Evolutionary conservation across 805 yeast species (phyloP).

Genomic region (Priceomyces carsonii): DNA sequence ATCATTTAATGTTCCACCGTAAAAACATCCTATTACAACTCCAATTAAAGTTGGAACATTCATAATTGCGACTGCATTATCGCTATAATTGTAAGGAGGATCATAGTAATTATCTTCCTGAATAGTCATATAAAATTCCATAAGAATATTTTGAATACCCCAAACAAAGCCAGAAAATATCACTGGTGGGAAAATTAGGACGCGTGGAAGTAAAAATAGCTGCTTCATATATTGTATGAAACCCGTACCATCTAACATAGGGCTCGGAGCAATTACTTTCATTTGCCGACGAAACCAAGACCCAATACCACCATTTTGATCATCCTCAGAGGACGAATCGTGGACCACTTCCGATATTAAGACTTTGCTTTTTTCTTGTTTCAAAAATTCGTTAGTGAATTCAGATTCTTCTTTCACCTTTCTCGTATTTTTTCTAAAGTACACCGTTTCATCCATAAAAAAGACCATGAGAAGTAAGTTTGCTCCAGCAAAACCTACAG

Average conservation of each 20-base stretch:
- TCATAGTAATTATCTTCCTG: constrained; percentile 37
- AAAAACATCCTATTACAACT: constrained; percentile 38
- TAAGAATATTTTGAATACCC: constrained; percentile 41
- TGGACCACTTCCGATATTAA: constrained; percentile 2
- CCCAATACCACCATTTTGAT: constrained; percentile 36
- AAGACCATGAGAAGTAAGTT: constrained; percentile 40
- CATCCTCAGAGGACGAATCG: constrained; percentile 36
- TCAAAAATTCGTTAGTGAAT: neutral
- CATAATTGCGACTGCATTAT: constrained; percentile 40
- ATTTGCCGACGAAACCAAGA: constrained; percentile 32
- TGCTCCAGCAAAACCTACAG: constrained; percentile 46
- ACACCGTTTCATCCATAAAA: constrained; percentile 53
- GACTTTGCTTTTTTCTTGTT: constrained; percentile 6
- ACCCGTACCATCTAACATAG: constrained; percentile 38
- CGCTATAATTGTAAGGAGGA: constrained; percentile 34
- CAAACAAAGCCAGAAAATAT: constrained; percentile 38
- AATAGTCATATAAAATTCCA: constrained; percentile 40
- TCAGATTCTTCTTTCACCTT: constrained; percentile 10
- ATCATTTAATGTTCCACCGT: constrained; percentile 36
- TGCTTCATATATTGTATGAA: constrained; percentile 42
- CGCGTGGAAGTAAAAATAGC: constrained; percentile 30
- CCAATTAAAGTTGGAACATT: constrained; percentile 42
- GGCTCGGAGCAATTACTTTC: constrained; percentile 34
- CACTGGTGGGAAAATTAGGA: constrained; percentile 37
- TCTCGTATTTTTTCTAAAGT: constrained; percentile 10